phyloP scores from a whole-genome alignment of 2,329 filamentous ascomycete species.

The Magnaporthiopsis incrustans region DNA sequence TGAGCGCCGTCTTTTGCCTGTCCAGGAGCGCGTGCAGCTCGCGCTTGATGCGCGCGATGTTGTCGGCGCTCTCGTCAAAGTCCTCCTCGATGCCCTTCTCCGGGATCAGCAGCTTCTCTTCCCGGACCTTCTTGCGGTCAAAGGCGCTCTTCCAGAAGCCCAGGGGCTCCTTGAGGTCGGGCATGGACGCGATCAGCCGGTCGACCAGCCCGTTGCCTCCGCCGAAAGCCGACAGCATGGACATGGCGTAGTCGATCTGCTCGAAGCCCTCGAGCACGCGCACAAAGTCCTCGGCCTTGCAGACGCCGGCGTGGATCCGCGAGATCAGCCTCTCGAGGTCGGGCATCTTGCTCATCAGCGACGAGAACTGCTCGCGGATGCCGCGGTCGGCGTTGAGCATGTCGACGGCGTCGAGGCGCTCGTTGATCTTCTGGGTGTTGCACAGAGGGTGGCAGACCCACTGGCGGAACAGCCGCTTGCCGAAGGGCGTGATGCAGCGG shows the following conservation, averaged over 20 bases:
- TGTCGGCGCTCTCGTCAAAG: constrained; percentile 76
- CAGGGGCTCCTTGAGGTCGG: constrained; percentile 66
- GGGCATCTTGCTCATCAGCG: constrained; percentile 82
- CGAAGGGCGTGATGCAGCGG: constrained; percentile 91
- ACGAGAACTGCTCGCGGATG: constrained; percentile 79
- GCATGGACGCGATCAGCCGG: constrained; percentile 77
- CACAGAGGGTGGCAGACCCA: constrained; percentile 96
- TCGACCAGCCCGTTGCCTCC: constrained; percentile 79
- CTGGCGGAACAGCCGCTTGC: constrained; percentile 89
- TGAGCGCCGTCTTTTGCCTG: constrained; percentile 63
- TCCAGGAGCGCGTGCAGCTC: constrained; percentile 65
- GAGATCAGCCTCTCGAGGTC: constrained; percentile 93
- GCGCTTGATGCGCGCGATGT: constrained; percentile 66
- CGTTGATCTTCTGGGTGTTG: constrained; percentile 81
- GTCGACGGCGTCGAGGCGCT: constrained; percentile 88
- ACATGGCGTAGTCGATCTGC: constrained; percentile 93
- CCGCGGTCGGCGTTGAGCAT: constrained; percentile 76
- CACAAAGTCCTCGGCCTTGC: constrained; percentile 85
- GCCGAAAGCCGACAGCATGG: constrained; percentile 63
- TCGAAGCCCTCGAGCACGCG: constrained; percentile 93
- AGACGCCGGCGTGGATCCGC: constrained; percentile 85
- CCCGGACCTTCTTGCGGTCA: constrained; percentile 69
- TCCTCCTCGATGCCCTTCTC: constrained; percentile 83
- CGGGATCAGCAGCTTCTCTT: constrained; percentile 76
- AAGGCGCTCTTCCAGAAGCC: constrained; percentile 89